Evolutionary conservation across 768 basidiomycete genomes (phyloP).

Genomic region (Peribolospora baueri): DNA sequence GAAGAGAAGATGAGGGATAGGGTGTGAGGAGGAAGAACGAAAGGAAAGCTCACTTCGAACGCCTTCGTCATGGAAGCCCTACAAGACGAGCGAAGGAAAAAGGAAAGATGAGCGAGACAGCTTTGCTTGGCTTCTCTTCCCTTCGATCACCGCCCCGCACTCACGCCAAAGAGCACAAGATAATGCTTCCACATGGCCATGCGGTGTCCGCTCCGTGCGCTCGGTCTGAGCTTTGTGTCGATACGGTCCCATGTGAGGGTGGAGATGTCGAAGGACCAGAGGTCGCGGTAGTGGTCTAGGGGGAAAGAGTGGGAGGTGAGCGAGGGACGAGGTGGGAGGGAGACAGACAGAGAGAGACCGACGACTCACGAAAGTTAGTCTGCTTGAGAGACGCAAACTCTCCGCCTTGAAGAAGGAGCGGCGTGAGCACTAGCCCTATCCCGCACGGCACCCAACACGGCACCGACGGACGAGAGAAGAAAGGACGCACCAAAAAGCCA

Average conservation of each 20-base stretch:
- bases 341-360: too few species aligned
- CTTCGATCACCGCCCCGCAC: neutral
- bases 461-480: constrained; percentile 26
- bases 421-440: too few species aligned
- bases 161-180: constrained; percentile 49
- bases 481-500: constrained; percentile 43
- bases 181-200: constrained; percentile 80
- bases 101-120: too few species aligned
- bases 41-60: constrained; percentile 34
- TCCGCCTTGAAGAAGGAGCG: constrained; percentile 12
- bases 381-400: constrained; percentile 42
- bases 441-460: constrained; percentile 29
- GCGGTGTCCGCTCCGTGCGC: constrained; percentile 62
- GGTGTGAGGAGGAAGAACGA: too few species aligned
- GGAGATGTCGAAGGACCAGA: constrained; percentile 55
- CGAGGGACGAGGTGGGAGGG: constrained; percentile 2
- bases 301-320: constrained; percentile 23
- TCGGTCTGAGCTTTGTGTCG: constrained; percentile 58
- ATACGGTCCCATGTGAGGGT: constrained; percentile 68
- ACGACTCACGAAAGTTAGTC: constrained; percentile 28
- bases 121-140: too few species aligned
- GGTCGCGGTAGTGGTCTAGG: constrained; percentile 51
- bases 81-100: too few species aligned
- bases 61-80: constrained; percentile 67
- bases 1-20: too few species aligned